phyloP scores from a whole-genome alignment of 768 basidiomycete species.

The Termitomyces sp. region DNA sequence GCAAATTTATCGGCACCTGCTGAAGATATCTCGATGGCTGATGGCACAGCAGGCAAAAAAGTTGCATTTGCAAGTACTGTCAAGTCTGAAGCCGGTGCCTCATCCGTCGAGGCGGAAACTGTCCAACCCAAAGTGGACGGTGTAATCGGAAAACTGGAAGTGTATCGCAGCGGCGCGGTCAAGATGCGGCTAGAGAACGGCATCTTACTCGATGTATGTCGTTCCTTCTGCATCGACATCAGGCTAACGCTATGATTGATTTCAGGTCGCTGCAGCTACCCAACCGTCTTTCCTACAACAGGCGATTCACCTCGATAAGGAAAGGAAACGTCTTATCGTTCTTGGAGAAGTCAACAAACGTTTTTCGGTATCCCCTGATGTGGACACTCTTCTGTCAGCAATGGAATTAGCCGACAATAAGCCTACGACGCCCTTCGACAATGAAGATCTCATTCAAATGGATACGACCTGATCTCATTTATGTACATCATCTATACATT shows the following conservation, averaged over 20 bases:
- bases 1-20: constrained; percentile 24
- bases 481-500: not conserved
- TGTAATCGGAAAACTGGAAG: constrained; percentile 77
- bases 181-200: constrained; percentile 83
- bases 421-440: constrained; percentile 26
- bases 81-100: constrained; percentile 38
- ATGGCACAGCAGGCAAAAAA: constrained; percentile 34
- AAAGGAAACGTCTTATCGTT: constrained; percentile 57
- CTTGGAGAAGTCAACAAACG: constrained; percentile 86
- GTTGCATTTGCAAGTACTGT: constrained; percentile 66
- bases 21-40: constrained; percentile 29
- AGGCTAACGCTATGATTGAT: not conserved
- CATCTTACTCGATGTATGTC: constrained; percentile 77
- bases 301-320: constrained; percentile 67
- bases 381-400: constrained; percentile 67
- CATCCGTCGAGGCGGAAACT: constrained; percentile 18
- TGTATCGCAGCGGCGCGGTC: constrained; percentile 81
- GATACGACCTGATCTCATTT: constrained; percentile 26
- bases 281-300: constrained; percentile 89
- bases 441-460: constrained; percentile 54
- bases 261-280: constrained; percentile 75
- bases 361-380: constrained; percentile 81
- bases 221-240: not conserved
- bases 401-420: constrained; percentile 53
- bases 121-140: constrained; percentile 55